A percentile compares a stretch with the other conserved stretches of the same genome.
phyloP scores from a whole-genome alignment of 208 protist genomes.

The Acanthamoeba healyi region DNA sequence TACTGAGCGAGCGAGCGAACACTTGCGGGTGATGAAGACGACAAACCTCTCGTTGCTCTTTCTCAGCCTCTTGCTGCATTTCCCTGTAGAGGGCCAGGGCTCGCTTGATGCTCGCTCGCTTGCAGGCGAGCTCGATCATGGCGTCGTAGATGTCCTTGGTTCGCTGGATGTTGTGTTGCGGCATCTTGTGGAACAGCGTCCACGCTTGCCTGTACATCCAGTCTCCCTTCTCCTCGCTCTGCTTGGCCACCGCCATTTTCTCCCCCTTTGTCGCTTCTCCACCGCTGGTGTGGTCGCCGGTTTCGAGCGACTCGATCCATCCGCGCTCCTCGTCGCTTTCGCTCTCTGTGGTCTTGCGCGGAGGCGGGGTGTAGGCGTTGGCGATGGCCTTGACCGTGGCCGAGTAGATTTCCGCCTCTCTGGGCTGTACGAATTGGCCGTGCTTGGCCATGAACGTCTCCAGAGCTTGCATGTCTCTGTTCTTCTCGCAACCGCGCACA shows the following conservation, averaged over 20 bases:
- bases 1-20: no score
- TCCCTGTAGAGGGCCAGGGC: conserved; percentile 9
- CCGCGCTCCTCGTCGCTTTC: background rate
- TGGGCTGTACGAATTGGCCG: background rate
- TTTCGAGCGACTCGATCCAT: conserved; percentile 37
- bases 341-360: background rate
- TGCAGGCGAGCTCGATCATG: conserved; percentile 56
- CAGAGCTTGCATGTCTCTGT: background rate
- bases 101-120: conserved; percentile 13
- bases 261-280: background rate
- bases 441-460: conserved; percentile 19
- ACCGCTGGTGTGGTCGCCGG: background rate
- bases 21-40: background rate
- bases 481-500: conserved; percentile 49
- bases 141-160: background rate
- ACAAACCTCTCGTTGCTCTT: conserved; percentile 7
- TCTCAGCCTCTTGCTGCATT: conserved; percentile 9
- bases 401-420: conserved; percentile 8
- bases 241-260: background rate
- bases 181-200: conserved; percentile 31
- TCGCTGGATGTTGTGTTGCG: background rate
- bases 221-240: background rate
- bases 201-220: conserved; percentile 46
- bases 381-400: conserved; percentile 55
- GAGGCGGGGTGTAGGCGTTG: conserved; percentile 34